These are phyloP conservation scores for Aurinia saxatilis DNA, from an alignment of 345 rosid species.

Conservation along the genomic window DNA sequence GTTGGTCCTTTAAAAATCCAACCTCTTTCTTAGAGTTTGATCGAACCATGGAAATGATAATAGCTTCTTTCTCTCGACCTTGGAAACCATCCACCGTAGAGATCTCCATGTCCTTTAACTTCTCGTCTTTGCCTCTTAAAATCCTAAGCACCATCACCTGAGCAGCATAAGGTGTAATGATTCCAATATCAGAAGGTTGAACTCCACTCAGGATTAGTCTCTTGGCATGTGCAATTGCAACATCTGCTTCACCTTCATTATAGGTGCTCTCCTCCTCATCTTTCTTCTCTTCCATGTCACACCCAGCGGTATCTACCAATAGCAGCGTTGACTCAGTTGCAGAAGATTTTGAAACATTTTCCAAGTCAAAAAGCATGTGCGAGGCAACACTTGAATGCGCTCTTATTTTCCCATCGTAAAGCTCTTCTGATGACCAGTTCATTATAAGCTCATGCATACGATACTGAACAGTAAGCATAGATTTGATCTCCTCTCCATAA, in stretches of 20 bases:
- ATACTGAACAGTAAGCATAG: slow-evolving; percentile 94
- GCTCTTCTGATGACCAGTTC: slow-evolving; percentile 96
- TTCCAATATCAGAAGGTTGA: slow-evolving; percentile 75
- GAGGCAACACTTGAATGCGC: slow-evolving; percentile 89
- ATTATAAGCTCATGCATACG: slow-evolving; percentile 97
- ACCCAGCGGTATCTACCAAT: slow-evolving; percentile 84
- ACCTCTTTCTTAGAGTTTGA: slow-evolving; percentile 91
- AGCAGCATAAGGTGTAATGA: slow-evolving; percentile 94
- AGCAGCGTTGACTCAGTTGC: slow-evolving; percentile 83
- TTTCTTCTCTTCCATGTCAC: slow-evolving; percentile 98
- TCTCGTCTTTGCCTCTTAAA: slow-evolving; percentile 59
- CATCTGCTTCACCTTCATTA: slow-evolving; percentile 96
- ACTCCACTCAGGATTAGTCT: slow-evolving; percentile 72
- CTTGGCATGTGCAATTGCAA: slow-evolving; percentile 83
- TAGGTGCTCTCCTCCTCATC: slow-evolving; percentile 96
- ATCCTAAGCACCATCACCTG: slow-evolving; percentile 80
- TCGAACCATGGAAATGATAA: slow-evolving; percentile 92
- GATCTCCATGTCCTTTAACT: slow-evolving; percentile 75
- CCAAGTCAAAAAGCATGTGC: slow-evolving; percentile 82
- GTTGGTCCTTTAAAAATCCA: slow-evolving; percentile 72
- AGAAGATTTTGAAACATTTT: slow-evolving; percentile 49
- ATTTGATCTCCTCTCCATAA: slow-evolving; percentile 69
- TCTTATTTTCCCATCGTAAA: slow-evolving; percentile 60
- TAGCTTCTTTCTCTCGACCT: slow-evolving; percentile 96
- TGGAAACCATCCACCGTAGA: slow-evolving; percentile 98